Evolutionary conservation across 78 protist species (phyloP).

Genomic region (Dictyostelium discoideum): DNA sequence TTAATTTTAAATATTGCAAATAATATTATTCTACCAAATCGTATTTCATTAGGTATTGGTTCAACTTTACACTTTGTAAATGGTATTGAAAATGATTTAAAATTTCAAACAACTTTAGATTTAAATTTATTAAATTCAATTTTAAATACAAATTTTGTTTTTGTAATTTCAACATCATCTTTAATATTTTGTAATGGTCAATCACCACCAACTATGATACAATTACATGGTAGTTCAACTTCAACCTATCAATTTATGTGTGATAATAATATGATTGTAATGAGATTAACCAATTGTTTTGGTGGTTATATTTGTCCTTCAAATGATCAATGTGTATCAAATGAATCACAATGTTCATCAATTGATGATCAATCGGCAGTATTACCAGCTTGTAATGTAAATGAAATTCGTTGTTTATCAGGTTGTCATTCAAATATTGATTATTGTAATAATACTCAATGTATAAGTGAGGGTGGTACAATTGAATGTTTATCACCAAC

Average conservation of each 20-base stretch:
- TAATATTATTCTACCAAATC: not conserved
- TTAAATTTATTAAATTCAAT: not conserved
- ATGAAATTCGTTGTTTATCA: conserved; percentile 6
- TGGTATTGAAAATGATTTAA: not conserved
- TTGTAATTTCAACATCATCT: not conserved
- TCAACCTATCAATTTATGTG: conserved; percentile 35
- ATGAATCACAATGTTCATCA: not conserved
- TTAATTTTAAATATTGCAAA: not conserved
- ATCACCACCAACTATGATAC: not conserved
- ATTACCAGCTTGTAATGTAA: not conserved
- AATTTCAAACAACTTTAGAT: not conserved
- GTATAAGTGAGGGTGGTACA: not conserved
- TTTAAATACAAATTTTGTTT: not conserved
- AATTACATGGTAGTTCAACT: not conserved
- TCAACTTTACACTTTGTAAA: not conserved
- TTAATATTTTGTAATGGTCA: conserved; percentile 29
- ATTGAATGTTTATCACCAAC: not conserved
- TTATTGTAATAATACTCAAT: not conserved
- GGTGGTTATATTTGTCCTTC: conserved; percentile 7
- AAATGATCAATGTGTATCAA: not conserved
- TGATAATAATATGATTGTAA: conserved; percentile 13
- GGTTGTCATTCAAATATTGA: not conserved
- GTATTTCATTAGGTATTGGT: not conserved
- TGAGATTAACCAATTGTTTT: conserved; percentile 29
- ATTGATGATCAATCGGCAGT: not conserved